A percentile compares a stretch with the other conserved stretches of the same genome.
phyloP scores from a whole-genome alignment of 1,139 yeast species.

The Hyphopichia pseudoburtonii region DNA sequence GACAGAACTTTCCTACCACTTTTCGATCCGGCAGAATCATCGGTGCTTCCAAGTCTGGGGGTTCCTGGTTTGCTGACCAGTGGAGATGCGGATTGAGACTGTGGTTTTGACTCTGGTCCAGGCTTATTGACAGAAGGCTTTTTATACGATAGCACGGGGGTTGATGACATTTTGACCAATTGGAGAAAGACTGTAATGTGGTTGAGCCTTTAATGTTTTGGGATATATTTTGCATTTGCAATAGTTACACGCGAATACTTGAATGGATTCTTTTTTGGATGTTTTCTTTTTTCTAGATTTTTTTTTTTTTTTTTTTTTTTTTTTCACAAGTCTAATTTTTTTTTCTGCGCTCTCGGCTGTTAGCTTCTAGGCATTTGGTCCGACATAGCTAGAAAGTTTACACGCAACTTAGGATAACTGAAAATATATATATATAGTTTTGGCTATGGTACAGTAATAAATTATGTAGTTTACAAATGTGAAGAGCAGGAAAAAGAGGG shows the following conservation, averaged over 20 bases:
- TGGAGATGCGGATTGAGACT: constrained; percentile 8
- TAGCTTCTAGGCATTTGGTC: too few relatives aligned
- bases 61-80: constrained; percentile 11
- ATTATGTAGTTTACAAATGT: constrained; percentile 1
- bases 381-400: too few relatives aligned
- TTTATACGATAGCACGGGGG: constrained; percentile 24
- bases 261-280: too few relatives aligned
- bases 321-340: neutral
- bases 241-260: neutral
- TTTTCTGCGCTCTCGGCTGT: too few relatives aligned
- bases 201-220: too few relatives aligned
- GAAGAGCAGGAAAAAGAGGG: neutral
- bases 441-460: constrained; percentile 1
- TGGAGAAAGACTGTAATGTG: too few relatives aligned
- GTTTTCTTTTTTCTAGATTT: neutral
- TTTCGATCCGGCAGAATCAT: constrained; percentile 7
- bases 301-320: too few relatives aligned
- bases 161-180: constrained; percentile 2
- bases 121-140: constrained; percentile 17
- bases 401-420: too few relatives aligned
- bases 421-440: too few relatives aligned
- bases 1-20: constrained; percentile 34
- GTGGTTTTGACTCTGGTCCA: constrained; percentile 4
- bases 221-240: neutral
- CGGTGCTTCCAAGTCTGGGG: constrained; percentile 8